Evolutionary conservation across 2,329 filamentous ascomycete genomes (phyloP), one percentile per base, ranked within the genome.

Genomic region (Daldinia eschscholtzii): DNA sequence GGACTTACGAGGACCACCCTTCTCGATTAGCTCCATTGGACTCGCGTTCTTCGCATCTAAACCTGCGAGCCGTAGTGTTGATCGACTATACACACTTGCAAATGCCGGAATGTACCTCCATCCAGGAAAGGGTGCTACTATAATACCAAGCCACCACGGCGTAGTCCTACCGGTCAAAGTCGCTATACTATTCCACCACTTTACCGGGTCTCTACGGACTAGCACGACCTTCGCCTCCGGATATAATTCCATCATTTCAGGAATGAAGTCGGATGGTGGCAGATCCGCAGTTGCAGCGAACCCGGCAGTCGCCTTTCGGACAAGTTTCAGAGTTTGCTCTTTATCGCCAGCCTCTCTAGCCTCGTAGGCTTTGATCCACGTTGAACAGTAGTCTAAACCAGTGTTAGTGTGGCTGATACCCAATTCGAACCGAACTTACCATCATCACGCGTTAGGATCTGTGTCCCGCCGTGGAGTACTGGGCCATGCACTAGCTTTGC

Each of bases 391-490:
- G 9, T 71, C 71, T 72, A 20, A 46, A 5, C 39, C 6, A 37
- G 12, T 12, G 28, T 61, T 33, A 53, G 52, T 48, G 41, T 39
- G 3, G 3, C 1, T 1, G 18, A 18, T 52, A 50, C 13, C 23
- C 20, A 20, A n/a, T 26, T 33, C 13, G 23, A 35, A 39, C 42
- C 12, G 33, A 58, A 39, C 71, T 20, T 70, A 80, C 80, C 75
- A 33, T 81, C 79, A 63, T 81, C 77, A 23, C 79, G 76, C 0
- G 75, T 67, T 7, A 81, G 65, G 4, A 80, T 68, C 46, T 80
- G 78, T 1, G 77, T 85, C 26, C 85, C 85, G 57, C 83, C 82
- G 68, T 87, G 85, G 72, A 84, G 81, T 48, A 83, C 80, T 2
- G 85, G 85, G 0, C 82, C 84, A 41, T 83, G 74, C 5, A 86